These are phyloP conservation scores for Geoglossum glabrum DNA, from an alignment of 495 filamentous ascomycete species.

Conservation along the genomic window DNA sequence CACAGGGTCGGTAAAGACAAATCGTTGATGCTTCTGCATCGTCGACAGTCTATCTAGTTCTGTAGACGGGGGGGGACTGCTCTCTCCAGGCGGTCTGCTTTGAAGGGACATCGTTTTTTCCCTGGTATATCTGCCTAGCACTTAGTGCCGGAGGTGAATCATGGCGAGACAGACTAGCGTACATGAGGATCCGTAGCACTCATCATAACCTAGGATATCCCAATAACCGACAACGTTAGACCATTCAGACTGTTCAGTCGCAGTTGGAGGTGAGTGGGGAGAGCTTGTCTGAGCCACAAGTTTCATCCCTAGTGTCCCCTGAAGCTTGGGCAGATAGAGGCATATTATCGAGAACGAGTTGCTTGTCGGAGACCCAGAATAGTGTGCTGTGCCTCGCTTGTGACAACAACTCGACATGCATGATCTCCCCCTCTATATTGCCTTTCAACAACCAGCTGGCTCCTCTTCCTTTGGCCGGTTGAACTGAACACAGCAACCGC, in stretches of 20 bases:
- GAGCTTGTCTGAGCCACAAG: not conserved
- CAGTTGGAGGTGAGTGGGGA: not conserved
- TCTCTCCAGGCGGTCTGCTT: not conserved
- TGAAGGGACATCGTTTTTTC: not conserved
- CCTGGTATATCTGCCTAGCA: not conserved
- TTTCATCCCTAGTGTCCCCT: not conserved
- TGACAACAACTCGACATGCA: not conserved
- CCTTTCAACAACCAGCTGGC: not conserved
- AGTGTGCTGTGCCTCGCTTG: not conserved
- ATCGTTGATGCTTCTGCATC: conserved; percentile 16
- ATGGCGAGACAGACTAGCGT: not conserved
- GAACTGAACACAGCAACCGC: too few species aligned
- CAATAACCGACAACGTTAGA: not conserved
- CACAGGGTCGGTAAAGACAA: conserved; percentile 23
- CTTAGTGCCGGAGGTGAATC: not conserved
- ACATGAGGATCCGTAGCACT: not conserved
- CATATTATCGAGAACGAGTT: not conserved
- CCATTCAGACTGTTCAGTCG: not conserved
- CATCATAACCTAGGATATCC: not conserved
- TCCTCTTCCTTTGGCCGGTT: not conserved
- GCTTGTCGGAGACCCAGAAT: not conserved
- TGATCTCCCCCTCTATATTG: not conserved
- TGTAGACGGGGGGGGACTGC: not conserved
- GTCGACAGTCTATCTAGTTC: not conserved
- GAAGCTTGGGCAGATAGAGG: not conserved